phyloP scores from a whole-genome alignment of 768 basidiomycete species.

The Russula sp. region DNA sequence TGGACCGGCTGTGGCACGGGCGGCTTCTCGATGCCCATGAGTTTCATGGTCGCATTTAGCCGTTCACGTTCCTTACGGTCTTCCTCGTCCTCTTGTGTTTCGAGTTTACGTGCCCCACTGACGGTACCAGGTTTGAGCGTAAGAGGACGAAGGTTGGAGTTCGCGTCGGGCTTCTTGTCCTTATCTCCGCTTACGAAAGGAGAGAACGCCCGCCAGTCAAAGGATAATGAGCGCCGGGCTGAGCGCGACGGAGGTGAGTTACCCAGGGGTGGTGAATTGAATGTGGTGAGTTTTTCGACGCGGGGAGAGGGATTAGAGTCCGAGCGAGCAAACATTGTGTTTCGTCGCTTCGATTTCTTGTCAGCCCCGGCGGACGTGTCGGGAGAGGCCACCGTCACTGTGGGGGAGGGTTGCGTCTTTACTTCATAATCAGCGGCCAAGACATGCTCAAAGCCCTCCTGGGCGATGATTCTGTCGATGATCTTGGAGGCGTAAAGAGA shows the following conservation, averaged over 20 bases:
- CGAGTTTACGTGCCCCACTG: constrained; percentile 67
- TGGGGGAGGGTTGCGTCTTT: constrained; percentile 43
- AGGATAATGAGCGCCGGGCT: constrained; percentile 74
- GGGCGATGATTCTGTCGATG: constrained; percentile 91
- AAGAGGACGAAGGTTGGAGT: constrained; percentile 53
- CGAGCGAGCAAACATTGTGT: constrained; percentile 41
- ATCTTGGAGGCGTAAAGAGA: constrained; percentile 96
- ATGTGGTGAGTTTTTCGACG: constrained; percentile 30
- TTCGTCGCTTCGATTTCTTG: constrained; percentile 53
- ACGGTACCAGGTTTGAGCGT: constrained; percentile 64
- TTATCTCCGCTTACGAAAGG: constrained; percentile 59
- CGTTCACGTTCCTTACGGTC: constrained; percentile 82
- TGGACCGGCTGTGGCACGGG: constrained; percentile 35
- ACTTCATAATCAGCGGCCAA: constrained; percentile 87
- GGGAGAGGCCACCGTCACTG: constrained; percentile 32
- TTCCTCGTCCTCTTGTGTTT: constrained; percentile 88
- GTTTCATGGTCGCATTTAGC: constrained; percentile 83
- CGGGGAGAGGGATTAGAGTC: constrained; percentile 31
- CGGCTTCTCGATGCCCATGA: constrained; percentile 83
- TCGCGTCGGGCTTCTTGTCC: constrained; percentile 55
- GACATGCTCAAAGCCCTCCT: constrained; percentile 96
- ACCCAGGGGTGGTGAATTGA: constrained; percentile 25
- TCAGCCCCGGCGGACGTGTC: constrained; percentile 26
- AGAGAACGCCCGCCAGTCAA: constrained; percentile 79
- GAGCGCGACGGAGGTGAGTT: constrained; percentile 23